A percentile compares a stretch with the other conserved stretches of the same genome.
These are phyloP conservation scores for Venturia aucupariae DNA, from an alignment of 2,329 filamentous ascomycete genomes.

Conservation along the genomic window DNA sequence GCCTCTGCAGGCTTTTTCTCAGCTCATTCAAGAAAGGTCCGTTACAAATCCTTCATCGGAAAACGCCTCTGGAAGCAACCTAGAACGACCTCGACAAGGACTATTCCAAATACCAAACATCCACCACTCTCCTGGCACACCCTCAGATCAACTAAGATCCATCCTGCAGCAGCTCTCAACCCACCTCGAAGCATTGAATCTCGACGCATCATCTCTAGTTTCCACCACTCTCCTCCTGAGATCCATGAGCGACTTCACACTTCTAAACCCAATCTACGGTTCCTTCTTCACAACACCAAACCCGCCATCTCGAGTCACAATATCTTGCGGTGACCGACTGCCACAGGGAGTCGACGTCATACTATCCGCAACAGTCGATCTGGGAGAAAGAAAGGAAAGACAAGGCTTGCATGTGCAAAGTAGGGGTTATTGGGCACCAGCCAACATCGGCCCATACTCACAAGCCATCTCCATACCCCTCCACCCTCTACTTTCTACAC, in stretches of 20 bases:
- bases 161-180: not conserved
- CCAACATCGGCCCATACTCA: constrained; percentile 95
- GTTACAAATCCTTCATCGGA: too few relatives aligned
- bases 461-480: constrained; percentile 62
- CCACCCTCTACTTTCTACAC: constrained; percentile 17
- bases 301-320: constrained; percentile 75
- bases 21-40: too few relatives aligned
- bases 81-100: not conserved
- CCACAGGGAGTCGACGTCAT: constrained; percentile 53
- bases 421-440: constrained; percentile 92
- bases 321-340: constrained; percentile 63
- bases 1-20: not conserved
- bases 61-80: not conserved
- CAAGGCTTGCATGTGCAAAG: constrained; percentile 79
- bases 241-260: constrained; percentile 68
- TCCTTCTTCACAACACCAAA: constrained; percentile 67
- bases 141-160: not conserved
- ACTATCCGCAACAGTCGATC: constrained; percentile 42
- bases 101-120: not conserved
- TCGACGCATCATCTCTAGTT: constrained; percentile 19
- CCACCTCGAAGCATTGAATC: not conserved
- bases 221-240: constrained; percentile 59
- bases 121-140: not conserved
- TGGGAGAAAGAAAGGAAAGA: constrained; percentile 20
- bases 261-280: constrained; percentile 67